Base-by-base conservation (phyloP, 1,139 yeast genomes). In the Blastobotrys capitulatus region DNA sequence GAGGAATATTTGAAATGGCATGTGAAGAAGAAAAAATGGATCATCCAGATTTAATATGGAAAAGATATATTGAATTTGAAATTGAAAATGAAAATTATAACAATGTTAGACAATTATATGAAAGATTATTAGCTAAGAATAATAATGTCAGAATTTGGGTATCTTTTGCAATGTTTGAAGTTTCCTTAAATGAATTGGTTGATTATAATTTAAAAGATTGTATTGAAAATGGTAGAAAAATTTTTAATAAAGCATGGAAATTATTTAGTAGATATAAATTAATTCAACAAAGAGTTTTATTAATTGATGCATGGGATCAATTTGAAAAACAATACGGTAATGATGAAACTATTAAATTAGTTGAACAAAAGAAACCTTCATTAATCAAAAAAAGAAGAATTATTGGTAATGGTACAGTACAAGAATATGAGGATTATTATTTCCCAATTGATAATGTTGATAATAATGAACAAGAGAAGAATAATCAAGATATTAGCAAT, bases 321-420 rank as follows among this genome's bases (percentile, higher is more conserved):
- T 89, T 85, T 65, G 96, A 89, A 60, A 60, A 67, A 36, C 68
- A 66, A 1, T 80, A 87, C 61, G 97, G 97, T 0, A 66, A 71
- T 19, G 64, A 58, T 0, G 72, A 68, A 3, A 57, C 77, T 0
- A 57, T 67, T 16, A 57, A 49, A 4, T 58, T 52, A 7, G 75
- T 83, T 8, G 64, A 63, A 5, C 64, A 67, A 25, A 78, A 81
- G 58, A 64, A 80, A 47, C 96, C 97, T 0, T 69, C 73, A 10
- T 66, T 77, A 22, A 78, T 78, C 16, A 80, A 75, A 57, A 76
- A 74, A 57, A 71, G 76, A 36, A 70, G 70, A 43, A 65, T 64
- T 8, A 66, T 68, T 34, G 76, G 66, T 4, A 74, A 73, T 52
- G 83, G 81, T 1, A 64, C 70, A 7, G 75, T 76, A 49, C 77